A percentile compares a stretch with the other conserved stretches of the same genome.
These are phyloP conservation scores for Nectriaceae sp. DNA, from an alignment of 2,329 filamentous ascomycete genomes.

Conservation along the genomic window DNA sequence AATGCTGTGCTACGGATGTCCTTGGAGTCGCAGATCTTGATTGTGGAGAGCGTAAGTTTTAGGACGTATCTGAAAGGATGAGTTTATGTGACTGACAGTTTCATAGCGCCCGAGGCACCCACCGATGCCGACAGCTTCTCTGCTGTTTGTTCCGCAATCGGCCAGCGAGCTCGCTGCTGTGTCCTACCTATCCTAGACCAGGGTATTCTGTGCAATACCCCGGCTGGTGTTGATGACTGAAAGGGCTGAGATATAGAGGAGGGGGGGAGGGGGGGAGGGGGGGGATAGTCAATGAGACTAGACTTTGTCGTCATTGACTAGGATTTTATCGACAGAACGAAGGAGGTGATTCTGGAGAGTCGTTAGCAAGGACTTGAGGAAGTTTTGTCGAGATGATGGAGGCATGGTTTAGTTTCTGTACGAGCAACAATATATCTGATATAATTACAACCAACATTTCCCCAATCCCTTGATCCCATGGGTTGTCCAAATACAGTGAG, in stretches of 20 bases:
- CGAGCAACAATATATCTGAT: no score
- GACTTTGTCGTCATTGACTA: no score
- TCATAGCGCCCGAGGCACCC: slow-evolving; percentile 33
- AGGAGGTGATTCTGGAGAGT: no score
- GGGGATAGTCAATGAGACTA: no score
- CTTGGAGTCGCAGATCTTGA: slow-evolving; percentile 59
- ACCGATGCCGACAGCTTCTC: slow-evolving; percentile 44
- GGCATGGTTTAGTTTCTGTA: no score
- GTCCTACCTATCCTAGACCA: slow-evolving; percentile 49
- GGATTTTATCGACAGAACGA: no score
- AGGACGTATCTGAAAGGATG: neutral
- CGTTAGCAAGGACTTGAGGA: no score
- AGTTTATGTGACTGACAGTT: slow-evolving; percentile 6
- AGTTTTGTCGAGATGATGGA: no score
- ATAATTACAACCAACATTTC: no score
- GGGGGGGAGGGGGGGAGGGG: no score
- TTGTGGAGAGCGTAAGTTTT: slow-evolving; percentile 53
- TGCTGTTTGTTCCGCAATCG: slow-evolving; percentile 46
- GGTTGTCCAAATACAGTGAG: no score
- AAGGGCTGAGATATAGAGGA: neutral
- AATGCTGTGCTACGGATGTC: slow-evolving; percentile 65
- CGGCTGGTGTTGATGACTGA: slow-evolving; percentile 27
- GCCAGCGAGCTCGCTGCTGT: slow-evolving; percentile 61
- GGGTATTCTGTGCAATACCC: slow-evolving; percentile 37
- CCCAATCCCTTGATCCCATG: no score